phyloP scores from a whole-genome alignment of 805 yeast species.

The Yamadazyma nakazawae region DNA sequence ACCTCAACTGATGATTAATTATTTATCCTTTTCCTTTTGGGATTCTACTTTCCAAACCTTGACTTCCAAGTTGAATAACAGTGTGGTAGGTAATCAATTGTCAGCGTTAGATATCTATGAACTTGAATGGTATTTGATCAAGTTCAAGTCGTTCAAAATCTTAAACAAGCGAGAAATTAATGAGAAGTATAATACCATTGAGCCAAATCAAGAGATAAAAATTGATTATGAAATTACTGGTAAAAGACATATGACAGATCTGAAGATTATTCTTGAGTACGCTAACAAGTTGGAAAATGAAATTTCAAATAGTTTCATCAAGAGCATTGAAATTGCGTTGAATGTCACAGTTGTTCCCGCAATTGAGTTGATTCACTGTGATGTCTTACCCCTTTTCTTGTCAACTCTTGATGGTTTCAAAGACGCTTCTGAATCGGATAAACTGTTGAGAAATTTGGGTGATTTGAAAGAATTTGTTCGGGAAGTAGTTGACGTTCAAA shows the following conservation, averaged over 20 bases:
- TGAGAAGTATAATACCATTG: constrained; percentile 35
- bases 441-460: not conserved
- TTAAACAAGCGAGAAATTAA: constrained; percentile 43
- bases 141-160: constrained; percentile 55
- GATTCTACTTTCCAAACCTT: constrained; percentile 73
- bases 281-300: constrained; percentile 30
- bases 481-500: not conserved
- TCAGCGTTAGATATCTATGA: constrained; percentile 69
- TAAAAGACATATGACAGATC: constrained; percentile 68
- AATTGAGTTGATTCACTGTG: constrained; percentile 72
- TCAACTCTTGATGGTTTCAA: constrained; percentile 20
- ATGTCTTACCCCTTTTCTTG: constrained; percentile 56
- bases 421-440: not conserved
- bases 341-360: constrained; percentile 69
- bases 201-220: constrained; percentile 38
- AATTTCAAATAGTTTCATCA: constrained; percentile 28
- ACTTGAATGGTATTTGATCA: constrained; percentile 63
- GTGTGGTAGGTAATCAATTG: constrained; percentile 22
- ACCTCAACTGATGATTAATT: constrained; percentile 53
- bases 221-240: constrained; percentile 63
- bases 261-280: constrained; percentile 64
- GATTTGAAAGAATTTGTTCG: constrained; percentile 9
- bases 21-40: constrained; percentile 57
- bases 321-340: constrained; percentile 66
- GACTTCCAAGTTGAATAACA: constrained; percentile 45